These are phyloP conservation scores for Favolaschia claudopus DNA, from an alignment of 768 basidiomycete genomes.

Conservation along the genomic window DNA sequence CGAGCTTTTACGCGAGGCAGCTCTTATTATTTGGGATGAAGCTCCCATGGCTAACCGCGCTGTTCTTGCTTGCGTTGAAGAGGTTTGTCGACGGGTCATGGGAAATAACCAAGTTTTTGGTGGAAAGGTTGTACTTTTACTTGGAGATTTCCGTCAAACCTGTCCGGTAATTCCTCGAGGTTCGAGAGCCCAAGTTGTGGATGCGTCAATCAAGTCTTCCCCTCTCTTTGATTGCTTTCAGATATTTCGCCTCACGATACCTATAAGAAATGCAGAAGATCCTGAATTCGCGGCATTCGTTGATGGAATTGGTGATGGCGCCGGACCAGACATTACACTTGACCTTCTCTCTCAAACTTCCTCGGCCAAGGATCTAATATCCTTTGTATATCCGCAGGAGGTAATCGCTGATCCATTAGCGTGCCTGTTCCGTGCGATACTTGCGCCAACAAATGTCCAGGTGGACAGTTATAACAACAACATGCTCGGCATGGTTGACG, in stretches of 20 bases:
- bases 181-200: constrained; percentile 34
- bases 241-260: constrained; percentile 34
- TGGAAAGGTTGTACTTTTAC: constrained; percentile 42
- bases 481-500: constrained; percentile 36
- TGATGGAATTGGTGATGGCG: constrained; percentile 47
- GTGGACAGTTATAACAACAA: constrained; percentile 43
- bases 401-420: constrained; percentile 31
- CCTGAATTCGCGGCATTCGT: constrained; percentile 43
- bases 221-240: constrained; percentile 41
- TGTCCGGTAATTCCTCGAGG: constrained; percentile 45
- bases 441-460: constrained; percentile 46
- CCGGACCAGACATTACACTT: constrained; percentile 32
- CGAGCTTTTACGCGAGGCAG: constrained; percentile 40
- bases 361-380: constrained; percentile 10
- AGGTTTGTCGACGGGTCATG: constrained; percentile 37
- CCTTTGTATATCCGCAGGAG: constrained; percentile 34
- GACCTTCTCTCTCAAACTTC: neutral
- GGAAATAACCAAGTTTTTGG: constrained; percentile 41
- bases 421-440: constrained; percentile 41
- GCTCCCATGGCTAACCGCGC: constrained; percentile 49
- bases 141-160: constrained; percentile 45
- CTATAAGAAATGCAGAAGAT: constrained; percentile 47
- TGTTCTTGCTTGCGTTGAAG: constrained; percentile 43
- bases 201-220: constrained; percentile 46
- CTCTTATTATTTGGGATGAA: constrained; percentile 50